phyloP scores from a whole-genome alignment of 768 basidiomycete species.

The Rhodotorula babjevae region DNA sequence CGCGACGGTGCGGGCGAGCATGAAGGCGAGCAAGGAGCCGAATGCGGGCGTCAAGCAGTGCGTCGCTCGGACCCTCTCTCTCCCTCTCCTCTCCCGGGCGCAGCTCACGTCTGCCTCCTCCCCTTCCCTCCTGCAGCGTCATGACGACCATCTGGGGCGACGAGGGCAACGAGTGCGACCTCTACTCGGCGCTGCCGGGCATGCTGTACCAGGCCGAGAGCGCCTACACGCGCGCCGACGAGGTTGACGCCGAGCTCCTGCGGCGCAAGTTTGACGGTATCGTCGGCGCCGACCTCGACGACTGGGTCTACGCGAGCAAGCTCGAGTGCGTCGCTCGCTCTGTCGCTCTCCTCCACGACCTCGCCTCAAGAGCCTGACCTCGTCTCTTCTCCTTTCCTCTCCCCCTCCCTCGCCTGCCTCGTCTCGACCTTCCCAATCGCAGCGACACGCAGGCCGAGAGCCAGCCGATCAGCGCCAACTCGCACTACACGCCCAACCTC shows the following conservation, averaged over 20 bases:
- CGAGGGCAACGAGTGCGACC: conserved; percentile 40
- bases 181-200: conserved; percentile 36
- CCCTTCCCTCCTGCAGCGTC: background rate
- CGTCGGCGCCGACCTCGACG: conserved; percentile 37
- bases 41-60: conserved; percentile 27
- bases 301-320: conserved; percentile 40
- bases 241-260: conserved; percentile 37
- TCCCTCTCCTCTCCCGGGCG: background rate
- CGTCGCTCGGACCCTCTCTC: background rate
- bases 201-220: conserved; percentile 35
- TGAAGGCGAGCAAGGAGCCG: conserved; percentile 38
- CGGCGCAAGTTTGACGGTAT: conserved; percentile 41
- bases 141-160: conserved; percentile 41
- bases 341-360: background rate
- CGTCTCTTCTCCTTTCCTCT: background rate
- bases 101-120: no score
- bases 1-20: conserved; percentile 36
- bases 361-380: no score
- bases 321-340: conserved; percentile 37
- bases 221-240: conserved; percentile 31
- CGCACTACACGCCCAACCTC: conserved; percentile 39
- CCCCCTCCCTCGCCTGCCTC: no score
- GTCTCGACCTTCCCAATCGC: no score
- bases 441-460: conserved; percentile 40
- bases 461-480: conserved; percentile 32